Evolutionary conservation across 2,329 filamentous ascomycete genomes (phyloP), one percentile per base, ranked within the genome.

Genomic region (Hypoxylon sp.): DNA sequence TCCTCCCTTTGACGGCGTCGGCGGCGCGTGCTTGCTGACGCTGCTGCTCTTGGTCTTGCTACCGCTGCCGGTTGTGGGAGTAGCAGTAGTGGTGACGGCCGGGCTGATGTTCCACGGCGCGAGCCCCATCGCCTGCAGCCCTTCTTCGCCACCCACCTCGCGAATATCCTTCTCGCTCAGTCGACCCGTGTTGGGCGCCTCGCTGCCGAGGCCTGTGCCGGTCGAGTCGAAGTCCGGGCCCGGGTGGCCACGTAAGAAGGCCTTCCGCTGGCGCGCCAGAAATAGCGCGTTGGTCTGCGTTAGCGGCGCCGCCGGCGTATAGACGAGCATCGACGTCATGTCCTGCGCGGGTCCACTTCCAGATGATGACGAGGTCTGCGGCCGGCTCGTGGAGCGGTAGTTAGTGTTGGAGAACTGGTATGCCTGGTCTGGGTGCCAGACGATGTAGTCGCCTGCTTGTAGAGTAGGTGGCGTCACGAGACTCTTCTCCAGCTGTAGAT

Each of bases 261-360:
- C 81, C 69, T 84, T 84, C 55, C 82, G 78, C 73, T 85, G 82
- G 6, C 82, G 78, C 0, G 82, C 82, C 2, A 85, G 77, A 67
- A 84, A 85, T 5, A 85, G 74, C 2, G 82, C 82, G 68, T 83
- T 84, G 18, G 80, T 84, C 70, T 84, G 82, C 3, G 82, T 85
- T 27, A 85, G 74, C 0, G 82, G 82, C 13, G 81, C 82, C 3
- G 82, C 81, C 2, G 82, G 81, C 7, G 81, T 77, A 70, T 85
- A 85, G 10, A 83, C 78, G 1, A 85, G 75, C 73, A 84, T 82
- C 38, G 77, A 81, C 55, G 68, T 73, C 64, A 67, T 49, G 48
- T 48, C n/a, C 15, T 43, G 29, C 23, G 50, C 48, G 11, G 58
- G 51, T 26, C 51, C 57, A 4, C 38, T 20, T 8, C 38, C 38